Base-by-base conservation (phyloP, 2,329 filamentous ascomycete genomes). In the Cladophialophora carrionii region DNA sequence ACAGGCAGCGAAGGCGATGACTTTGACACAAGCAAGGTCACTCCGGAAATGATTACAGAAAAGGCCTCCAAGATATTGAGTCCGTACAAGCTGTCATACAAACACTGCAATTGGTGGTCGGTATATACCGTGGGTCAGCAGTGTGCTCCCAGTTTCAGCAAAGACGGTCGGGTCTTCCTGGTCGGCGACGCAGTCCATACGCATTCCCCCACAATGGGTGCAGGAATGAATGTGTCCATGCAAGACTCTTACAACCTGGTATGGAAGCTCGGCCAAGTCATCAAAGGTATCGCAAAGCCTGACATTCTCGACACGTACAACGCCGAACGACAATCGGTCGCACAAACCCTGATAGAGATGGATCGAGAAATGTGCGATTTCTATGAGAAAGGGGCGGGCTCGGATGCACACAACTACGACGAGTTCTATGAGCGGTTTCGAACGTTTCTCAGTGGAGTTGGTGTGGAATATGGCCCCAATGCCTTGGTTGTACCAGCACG, bases 191-290 rank as follows among this genome's bases (percentile, higher is more conserved):
- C 87, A 1, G 84, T 85, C 1, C 81, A 83, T 69, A 85, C 82
- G 0, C 81, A 83, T 69, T 62, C 49, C n/a, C 53, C 43, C 5
- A 46, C 48, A 41, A 87, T 86, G 0, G 87, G 87, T 1, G 87
- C 89, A 71, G 88, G 88, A 12, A 90, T 90, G 87, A 91, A 91
- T 69, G 84, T 89, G 1, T 85, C 81, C 32, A 88, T 91, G 84
- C 87, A 89, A 70, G 88, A 91, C 73, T 76, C 80, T 4, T 86
- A 80, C 74, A 87, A 86, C 68, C 76, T 87, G 0, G 83, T 81
- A 32, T 86, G 84, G 84, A 87, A 87, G 71, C 73, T 86, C 1
- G 80, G 78, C 0, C 72, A 79, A 34, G 83, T 84, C 0, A 73
- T 84, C 26, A 82, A 79, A 37, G 78, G 79, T 5, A 66, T 76